These are phyloP conservation scores for Boletus subparvulus DNA, from an alignment of 768 basidiomycete genomes.

Conservation along the genomic window DNA sequence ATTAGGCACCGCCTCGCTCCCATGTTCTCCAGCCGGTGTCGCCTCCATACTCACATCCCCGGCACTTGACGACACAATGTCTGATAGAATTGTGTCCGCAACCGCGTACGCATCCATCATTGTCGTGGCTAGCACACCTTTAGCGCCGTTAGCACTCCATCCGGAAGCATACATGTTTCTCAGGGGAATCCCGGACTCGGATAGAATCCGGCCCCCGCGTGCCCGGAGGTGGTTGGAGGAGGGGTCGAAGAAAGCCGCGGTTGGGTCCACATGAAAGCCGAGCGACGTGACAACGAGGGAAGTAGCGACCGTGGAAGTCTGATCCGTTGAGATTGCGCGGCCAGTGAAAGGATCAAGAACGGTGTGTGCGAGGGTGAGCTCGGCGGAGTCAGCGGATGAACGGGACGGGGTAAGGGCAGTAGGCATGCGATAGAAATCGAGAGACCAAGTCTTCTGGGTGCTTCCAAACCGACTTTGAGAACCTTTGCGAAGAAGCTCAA, in stretches of 20 bases:
- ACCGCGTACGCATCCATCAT: conserved; percentile 90
- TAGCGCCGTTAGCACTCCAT: conserved; percentile 91
- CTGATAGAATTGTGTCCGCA: conserved; percentile 66
- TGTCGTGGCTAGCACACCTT: conserved; percentile 87
- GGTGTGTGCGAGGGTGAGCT: conserved; percentile 63
- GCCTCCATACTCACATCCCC: conserved; percentile 17
- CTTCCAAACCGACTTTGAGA: conserved; percentile 50
- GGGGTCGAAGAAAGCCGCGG: conserved; percentile 57
- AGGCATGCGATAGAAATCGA: conserved; percentile 82
- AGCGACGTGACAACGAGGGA: conserved; percentile 85
- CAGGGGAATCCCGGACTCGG: conserved; percentile 37
- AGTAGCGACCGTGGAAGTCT: conserved; percentile 52
- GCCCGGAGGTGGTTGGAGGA: conserved; percentile 56
- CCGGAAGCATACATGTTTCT: conserved; percentile 86
- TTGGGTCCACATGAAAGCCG: conserved; percentile 77
- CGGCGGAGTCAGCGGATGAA: conserved; percentile 26
- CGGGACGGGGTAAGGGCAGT: conserved; percentile 39
- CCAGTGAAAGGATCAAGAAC: conserved; percentile 47
- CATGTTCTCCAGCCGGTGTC: conserved; percentile 7
- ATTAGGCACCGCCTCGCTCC: background rate
- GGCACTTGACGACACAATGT: conserved; percentile 37
- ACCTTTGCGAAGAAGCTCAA: conserved; percentile 67
- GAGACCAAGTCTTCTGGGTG: conserved; percentile 69
- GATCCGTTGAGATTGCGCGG: conserved; percentile 55
- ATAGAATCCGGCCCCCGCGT: conserved; percentile 48